Base-by-base conservation (phyloP, 2,329 filamentous ascomycete species). In the Fusarium odoratissimum region DNA sequence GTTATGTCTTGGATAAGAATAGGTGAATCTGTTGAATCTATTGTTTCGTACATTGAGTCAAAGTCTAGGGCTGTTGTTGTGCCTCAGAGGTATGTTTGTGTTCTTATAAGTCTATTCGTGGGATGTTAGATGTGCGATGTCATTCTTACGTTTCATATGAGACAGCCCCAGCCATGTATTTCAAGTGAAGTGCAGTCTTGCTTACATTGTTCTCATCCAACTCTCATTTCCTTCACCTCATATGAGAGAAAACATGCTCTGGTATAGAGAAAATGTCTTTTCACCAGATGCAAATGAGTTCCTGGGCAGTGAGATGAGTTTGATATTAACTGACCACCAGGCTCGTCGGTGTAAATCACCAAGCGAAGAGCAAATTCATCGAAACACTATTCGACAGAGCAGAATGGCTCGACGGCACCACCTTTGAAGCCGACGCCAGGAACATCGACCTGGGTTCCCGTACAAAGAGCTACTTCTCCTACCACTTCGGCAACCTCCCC, bases 1-100 rank as follows among this genome's bases (percentile, higher is more conserved):
- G 41, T 71, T 17, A 67, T 72, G 66, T 41, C 57, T 21, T 67
- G 65, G 57, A 23, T 73, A 12, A 52, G 61, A 21, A 67, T 73
- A 49, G 65, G 70, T 13, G 48, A 71, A 25, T n/a, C 52, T 0
- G 56, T 63, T 25, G 48, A 63, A 30, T 65, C 48, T 38, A 57
- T 72, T 28, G 65, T 67, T 48, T 63, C 70, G 9, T 73, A 59
- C 16, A 60, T 67, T 25, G 60, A 63, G 21, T 56, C 48, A 13
- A 72, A 12, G 23, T 40, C 31, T 12, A 71, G 51, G 30, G 31
- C 42, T 23, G 46, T 42, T 19, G 35, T 57, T 54, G 41, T 70
- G n/a, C 12, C 25, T 54, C 12, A 40, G 25, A 72, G 40, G 57
- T 71, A 8, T 41, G 60, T 48, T 16, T n/a, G 7, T 51, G 19